Evolutionary conservation across 139 green algal species (phyloP).

Genomic region (Raphidocelis subcapitata): DNA sequence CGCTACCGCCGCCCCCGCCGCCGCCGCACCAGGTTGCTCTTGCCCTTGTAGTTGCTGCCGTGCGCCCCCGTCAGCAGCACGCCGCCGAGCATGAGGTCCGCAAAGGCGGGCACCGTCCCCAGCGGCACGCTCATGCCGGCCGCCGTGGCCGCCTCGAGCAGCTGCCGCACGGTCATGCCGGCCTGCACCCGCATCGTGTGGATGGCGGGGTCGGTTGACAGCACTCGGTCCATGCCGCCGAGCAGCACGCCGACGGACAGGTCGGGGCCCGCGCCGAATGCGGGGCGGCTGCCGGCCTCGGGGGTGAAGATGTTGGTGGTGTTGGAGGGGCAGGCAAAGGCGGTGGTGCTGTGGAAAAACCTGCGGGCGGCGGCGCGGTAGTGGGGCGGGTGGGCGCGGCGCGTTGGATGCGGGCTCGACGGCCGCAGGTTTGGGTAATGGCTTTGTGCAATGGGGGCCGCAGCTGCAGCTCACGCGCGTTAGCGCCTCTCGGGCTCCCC

Average conservation of each 20-base stretch:
- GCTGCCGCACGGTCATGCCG: conserved; percentile 22
- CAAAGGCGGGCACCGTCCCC: conserved; percentile 17
- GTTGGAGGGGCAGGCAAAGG: conserved; percentile 17
- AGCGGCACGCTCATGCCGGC: conserved; percentile 20
- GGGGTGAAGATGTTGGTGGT: not conserved
- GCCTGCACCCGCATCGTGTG: conserved; percentile 11
- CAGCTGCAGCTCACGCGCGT: no score
- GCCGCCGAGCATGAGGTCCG: conserved; percentile 23
- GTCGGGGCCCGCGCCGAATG: not conserved
- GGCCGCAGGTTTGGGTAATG: no score
- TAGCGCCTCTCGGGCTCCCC: no score
- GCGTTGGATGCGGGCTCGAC: no score
- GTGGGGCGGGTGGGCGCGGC: no score
- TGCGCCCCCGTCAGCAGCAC: conserved; percentile 25
- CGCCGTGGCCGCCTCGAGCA: conserved; percentile 12
- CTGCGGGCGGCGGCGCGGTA: not conserved
- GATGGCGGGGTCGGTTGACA: not conserved
- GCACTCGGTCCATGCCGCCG: conserved; percentile 9
- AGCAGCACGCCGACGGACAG: conserved; percentile 11
- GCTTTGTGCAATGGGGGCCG: no score
- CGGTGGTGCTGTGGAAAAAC: conserved; percentile 21
- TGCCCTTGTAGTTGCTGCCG: not conserved
- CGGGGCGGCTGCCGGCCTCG: not conserved
- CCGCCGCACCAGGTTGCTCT: not conserved
- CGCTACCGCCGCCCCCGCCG: no score